Evolutionary conservation across 306 rosid genomes (phyloP), one percentile per base, ranked within the genome.

Genomic region (Lagenaria siceraria): DNA sequence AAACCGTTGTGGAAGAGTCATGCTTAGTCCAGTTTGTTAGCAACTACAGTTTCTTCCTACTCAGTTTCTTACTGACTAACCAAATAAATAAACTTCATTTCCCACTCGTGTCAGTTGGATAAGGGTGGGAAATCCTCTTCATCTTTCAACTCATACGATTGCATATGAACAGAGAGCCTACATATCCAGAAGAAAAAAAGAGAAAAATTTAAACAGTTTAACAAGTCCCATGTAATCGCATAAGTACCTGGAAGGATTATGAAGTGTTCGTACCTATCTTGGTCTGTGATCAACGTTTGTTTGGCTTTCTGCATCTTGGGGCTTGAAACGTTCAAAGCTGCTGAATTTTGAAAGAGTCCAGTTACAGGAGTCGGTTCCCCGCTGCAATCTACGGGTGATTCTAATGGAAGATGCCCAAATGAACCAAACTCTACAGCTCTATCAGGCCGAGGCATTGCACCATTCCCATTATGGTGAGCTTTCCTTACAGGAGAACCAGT

Each of bases 91-190:
- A 49, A 8, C 22, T 46, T 36, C n/a, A 18, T 27, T 27, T 18
- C 77, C 58, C 25, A 72, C 43, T 49, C 24, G 43, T 49, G 22
- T 85, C 84, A 85, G 79, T 29, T 78, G 19, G 85, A 87, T 68
- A 87, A 71, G 25, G 90, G 90, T 55, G 90, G 90, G 85, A 87
- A 87, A 77, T 87, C 90, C 11, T 79, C 90, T 36, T 87, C 88
- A 54, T 87, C 85, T 83, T 87, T 87, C 88, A 87, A 79, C 77
- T 51, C 85, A 70, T 83, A 87, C 4, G 90, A 79, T 76, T 74
- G 79, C 29, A 19, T 83, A 62, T 74, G 79, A n/a, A 19, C 82
- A 55, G 80, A 77, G 55, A 85, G 77, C 88, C 90, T 87, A 83
- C 87, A 87, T 53, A 77, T 77, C 66, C 85, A 76, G 61, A 76